Conservation (phyloP, 352 stramenopile genomes). For the Phytophthora hybrid region DNA sequence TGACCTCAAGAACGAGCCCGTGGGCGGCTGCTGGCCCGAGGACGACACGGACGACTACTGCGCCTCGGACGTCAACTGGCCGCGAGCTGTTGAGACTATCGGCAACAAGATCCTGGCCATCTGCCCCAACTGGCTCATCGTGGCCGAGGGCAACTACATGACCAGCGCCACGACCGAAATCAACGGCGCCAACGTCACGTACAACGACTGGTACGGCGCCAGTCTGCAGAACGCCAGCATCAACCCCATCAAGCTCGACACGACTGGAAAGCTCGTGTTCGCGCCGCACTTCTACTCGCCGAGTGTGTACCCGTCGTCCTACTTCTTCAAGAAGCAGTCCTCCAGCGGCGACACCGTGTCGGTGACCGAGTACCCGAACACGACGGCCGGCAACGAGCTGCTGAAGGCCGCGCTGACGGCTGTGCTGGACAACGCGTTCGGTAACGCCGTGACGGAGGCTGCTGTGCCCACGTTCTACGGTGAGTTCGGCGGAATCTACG, state of each 20-base stretch:
- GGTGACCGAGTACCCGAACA: slow-evolving; percentile 74
- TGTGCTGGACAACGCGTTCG: slow-evolving; percentile 77
- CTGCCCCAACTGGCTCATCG: slow-evolving; percentile 84
- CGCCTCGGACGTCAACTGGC: slow-evolving; percentile 69
- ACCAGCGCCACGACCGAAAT: slow-evolving; percentile 53
- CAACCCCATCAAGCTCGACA: slow-evolving; percentile 69
- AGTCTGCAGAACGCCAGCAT: slow-evolving; percentile 79
- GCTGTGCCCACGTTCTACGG: slow-evolving; percentile 78
- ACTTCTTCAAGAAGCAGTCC: slow-evolving; percentile 78
- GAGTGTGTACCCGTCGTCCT: slow-evolving; percentile 74
- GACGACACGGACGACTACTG: slow-evolving; percentile 68
- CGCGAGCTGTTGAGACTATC: slow-evolving; percentile 71
- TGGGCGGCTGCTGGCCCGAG: slow-evolving; percentile 74
- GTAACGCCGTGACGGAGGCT: slow-evolving; percentile 53
- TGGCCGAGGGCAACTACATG: slow-evolving; percentile 71
- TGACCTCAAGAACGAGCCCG: slow-evolving; percentile 87
- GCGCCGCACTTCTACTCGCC: slow-evolving; percentile 88
- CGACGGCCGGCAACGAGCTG: slow-evolving; percentile 60
- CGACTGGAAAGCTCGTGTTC: slow-evolving; percentile 79
- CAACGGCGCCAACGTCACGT: slow-evolving; percentile 73
- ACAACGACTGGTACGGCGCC: slow-evolving; percentile 86
- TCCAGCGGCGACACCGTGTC: slow-evolving; percentile 46
- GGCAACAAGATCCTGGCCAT: slow-evolving; percentile 66
- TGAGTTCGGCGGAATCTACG: slow-evolving; percentile 88
- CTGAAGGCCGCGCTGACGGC: slow-evolving; percentile 63